Percentiles rank a stretch among this genome's conserved stretches.
These are phyloP conservation scores for Aspergillus sp. DNA, from an alignment of 2,329 filamentous ascomycete species.

Conservation along the genomic window DNA sequence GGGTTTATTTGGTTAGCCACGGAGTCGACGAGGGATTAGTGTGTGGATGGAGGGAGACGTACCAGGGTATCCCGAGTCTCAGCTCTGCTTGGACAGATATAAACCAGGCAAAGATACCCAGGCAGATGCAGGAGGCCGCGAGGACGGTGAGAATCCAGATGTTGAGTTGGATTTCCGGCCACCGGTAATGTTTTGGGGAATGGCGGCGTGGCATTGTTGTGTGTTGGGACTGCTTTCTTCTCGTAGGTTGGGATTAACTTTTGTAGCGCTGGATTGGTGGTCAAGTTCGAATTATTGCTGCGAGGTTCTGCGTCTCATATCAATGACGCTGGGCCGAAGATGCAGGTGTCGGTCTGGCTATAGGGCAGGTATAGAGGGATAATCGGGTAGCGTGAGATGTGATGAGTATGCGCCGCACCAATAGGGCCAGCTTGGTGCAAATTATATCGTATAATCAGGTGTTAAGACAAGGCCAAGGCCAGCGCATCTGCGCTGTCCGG, in stretches of 20 bases:
- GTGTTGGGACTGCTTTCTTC: neutral
- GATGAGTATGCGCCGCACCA: neutral
- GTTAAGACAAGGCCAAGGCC: neutral
- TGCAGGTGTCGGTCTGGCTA: neutral
- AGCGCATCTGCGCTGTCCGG: conserved; percentile 10
- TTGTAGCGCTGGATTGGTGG: neutral
- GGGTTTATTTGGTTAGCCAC: neutral
- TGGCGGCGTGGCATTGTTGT: conserved; percentile 34
- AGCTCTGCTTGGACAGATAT: conserved; percentile 59
- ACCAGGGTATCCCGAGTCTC: conserved; percentile 61
- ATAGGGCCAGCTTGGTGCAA: neutral
- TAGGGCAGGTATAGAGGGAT: neutral
- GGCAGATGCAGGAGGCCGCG: conserved; percentile 55
- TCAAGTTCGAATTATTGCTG: neutral
- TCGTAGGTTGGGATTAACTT: neutral
- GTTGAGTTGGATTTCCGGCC: conserved; percentile 65
- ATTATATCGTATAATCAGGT: neutral
- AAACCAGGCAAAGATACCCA: conserved; percentile 63
- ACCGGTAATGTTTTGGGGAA: conserved; percentile 55
- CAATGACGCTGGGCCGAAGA: neutral
- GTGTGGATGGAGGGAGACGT: conserved; percentile 20
- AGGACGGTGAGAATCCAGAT: conserved; percentile 65
- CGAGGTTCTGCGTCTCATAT: neutral
- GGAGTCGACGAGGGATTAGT: neutral
- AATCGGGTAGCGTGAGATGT: neutral